Conservation (phyloP, 257 asterid species). For the Solanum habrochaites region DNA sequence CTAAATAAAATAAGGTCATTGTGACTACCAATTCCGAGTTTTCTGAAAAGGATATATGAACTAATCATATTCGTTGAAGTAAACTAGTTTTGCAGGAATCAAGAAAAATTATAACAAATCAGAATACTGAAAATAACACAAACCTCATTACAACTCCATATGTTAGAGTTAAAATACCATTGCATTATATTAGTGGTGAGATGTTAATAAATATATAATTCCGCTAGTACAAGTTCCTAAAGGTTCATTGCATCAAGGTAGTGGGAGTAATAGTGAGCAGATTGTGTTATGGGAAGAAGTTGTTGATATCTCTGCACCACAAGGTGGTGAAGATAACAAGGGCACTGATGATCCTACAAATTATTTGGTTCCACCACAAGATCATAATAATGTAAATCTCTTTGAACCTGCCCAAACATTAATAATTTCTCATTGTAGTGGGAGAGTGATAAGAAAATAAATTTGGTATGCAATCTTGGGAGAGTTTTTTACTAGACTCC, state of each 20-base stretch:
- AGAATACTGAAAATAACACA: too few species aligned
- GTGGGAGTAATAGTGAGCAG: neutral
- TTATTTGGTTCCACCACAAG: neutral
- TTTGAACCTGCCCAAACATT: neutral
- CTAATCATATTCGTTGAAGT: neutral
- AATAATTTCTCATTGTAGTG: neutral
- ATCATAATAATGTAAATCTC: neutral
- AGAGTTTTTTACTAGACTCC: neutral
- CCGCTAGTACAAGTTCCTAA: neutral
- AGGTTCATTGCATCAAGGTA: neutral
- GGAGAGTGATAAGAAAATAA: neutral
- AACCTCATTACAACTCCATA: neutral
- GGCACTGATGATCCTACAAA: neutral
- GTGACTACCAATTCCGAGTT: neutral
- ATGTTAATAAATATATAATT: neutral
- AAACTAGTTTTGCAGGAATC: neutral
- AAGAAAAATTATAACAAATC: neutral
- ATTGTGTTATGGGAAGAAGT: neutral
- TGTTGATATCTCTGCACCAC: neutral
- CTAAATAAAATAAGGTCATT: neutral
- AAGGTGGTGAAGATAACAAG: neutral
- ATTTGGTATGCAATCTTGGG: neutral
- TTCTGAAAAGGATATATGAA: too few species aligned
- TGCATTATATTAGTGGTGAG: neutral
- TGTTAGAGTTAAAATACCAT: neutral